Base-by-base conservation (phyloP, 2,329 filamentous ascomycete genomes). In the Didymella arachidicola region DNA sequence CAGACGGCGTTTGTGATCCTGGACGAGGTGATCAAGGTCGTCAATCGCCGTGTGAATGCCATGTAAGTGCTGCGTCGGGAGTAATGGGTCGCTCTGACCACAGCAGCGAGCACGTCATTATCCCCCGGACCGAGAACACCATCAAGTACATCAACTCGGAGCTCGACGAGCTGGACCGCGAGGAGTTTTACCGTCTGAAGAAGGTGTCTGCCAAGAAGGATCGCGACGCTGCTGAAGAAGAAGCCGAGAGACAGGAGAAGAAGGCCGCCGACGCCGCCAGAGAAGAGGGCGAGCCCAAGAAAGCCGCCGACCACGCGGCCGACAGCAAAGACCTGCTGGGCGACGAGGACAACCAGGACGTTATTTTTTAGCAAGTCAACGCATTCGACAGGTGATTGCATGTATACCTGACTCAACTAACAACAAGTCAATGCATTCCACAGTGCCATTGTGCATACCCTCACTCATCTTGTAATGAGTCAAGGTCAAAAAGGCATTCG, bases 71-170 rank as follows among this genome's bases (percentile, higher is more conserved):
- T 26, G 26, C 34, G n/a, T 39, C 43, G 30, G 49, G 42, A 26
- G 26, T 18, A 16, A 14, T 22, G 25, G 18, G 7, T 2, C 11
- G 22, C 38, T 29, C 72, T 75, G 49, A 75, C 61, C 19, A 2
- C 48, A 27, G 18, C 66, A 90, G 87, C 72, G 91, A 95, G 79
- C 91, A 96, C 77, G 92, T 99, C 69, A 98, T 99, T 69, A 99
- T 99, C 71, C 95, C 95, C 12, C 86, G 95, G 66, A 99, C 95
- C 14, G 95, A 99, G 78, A 99, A 98, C 74, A 99, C 95, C n/a
- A 99, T 99, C 82, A 97, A 97, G 81, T 99, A 98, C 74, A 98
- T 98, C 84, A 98, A 98, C 81, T 97, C 94, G 1, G 95, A 99
- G 77, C 86, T 99, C 16, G 95, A 99, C 75, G 95, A 99, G 80